Percentiles rank a stretch among this genome's conserved stretches.
Conservation (phyloP, 2,329 filamentous ascomycete species). For the Aspergillus thermomutatus region DNA sequence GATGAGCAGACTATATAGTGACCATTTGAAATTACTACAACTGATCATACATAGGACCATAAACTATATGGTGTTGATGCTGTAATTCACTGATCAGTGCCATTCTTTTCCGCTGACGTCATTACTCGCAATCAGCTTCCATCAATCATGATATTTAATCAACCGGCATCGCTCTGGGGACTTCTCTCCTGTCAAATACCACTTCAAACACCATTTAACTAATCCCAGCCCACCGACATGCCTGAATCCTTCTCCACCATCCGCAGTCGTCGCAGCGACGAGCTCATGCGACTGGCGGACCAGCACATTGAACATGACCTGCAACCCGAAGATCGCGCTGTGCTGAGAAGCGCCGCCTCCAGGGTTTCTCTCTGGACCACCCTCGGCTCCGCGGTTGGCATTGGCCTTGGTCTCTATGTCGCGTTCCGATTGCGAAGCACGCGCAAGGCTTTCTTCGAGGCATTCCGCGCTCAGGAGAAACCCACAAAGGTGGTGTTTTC, state of each 20-base stretch:
- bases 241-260: slow-evolving; percentile 48
- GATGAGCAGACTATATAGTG: too few relatives aligned
- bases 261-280: slow-evolving; percentile 46
- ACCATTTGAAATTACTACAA: too few relatives aligned
- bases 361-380: slow-evolving; percentile 55
- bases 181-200: neutral
- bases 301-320: slow-evolving; percentile 59
- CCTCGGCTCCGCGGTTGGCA: slow-evolving; percentile 58
- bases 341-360: slow-evolving; percentile 53
- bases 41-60: too few relatives aligned
- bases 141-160: neutral
- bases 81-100: neutral
- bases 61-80: too few relatives aligned
- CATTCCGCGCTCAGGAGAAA: slow-evolving; percentile 59
- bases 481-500: slow-evolving; percentile 62
- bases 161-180: neutral
- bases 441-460: slow-evolving; percentile 58
- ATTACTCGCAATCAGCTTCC: neutral
- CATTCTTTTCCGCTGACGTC: neutral
- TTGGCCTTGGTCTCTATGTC: slow-evolving; percentile 57
- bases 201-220: neutral
- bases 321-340: slow-evolving; percentile 56
- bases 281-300: slow-evolving; percentile 55
- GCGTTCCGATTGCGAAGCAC: slow-evolving; percentile 56
- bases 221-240: slow-evolving; percentile 7